A percentile compares a stretch with the other conserved stretches of the same genome.
Evolutionary conservation across 2,329 filamentous ascomycete genomes (phyloP).

Genomic region (Pyrenophora tritici-repentis): DNA sequence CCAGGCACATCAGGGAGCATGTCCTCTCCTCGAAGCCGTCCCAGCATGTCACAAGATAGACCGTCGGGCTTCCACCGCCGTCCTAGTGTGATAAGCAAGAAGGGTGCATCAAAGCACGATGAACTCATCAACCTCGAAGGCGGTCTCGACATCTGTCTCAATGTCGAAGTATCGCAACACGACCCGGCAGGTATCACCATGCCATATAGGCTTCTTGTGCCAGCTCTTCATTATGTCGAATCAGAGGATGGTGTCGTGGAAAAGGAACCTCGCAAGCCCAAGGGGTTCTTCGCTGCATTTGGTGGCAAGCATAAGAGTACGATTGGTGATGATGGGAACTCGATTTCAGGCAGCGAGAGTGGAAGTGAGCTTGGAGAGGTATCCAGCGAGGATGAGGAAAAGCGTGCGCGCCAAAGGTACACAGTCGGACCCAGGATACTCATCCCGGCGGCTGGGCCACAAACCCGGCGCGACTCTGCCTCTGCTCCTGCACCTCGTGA

Average conservation of each 20-base stretch:
- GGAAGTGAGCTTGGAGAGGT: constrained; percentile 32
- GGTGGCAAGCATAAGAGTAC: constrained; percentile 28
- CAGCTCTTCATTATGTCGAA: constrained; percentile 63
- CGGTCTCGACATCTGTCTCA: constrained; percentile 83
- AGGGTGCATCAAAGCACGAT: constrained; percentile 40
- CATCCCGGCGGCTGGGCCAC: constrained; percentile 35
- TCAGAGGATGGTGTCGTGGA: constrained; percentile 22
- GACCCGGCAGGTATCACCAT: constrained; percentile 88
- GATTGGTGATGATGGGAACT: constrained; percentile 43
- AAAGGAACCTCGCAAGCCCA: constrained; percentile 34
- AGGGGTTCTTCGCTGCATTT: constrained; percentile 36
- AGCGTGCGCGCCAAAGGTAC: constrained; percentile 38
- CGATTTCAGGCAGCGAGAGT: constrained; percentile 31
- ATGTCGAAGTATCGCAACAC: constrained; percentile 83
- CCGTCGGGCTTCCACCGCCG: constrained; percentile 52
- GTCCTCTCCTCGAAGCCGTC: constrained; percentile 22
- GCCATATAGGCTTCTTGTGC: constrained; percentile 85
- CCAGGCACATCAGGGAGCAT: constrained; percentile 34
- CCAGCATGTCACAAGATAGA: constrained; percentile 27
- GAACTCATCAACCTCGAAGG: constrained; percentile 74
- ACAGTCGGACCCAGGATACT: constrained; percentile 42
- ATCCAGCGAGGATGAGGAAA: constrained; percentile 41
- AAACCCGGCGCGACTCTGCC: constrained; percentile 28
- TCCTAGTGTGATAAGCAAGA: constrained; percentile 51
- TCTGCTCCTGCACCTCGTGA: constrained; percentile 21